A percentile compares a stretch with the other conserved stretches of the same genome.
phyloP scores from a whole-genome alignment of 768 basidiomycete species.

The Megacollybia marginata region DNA sequence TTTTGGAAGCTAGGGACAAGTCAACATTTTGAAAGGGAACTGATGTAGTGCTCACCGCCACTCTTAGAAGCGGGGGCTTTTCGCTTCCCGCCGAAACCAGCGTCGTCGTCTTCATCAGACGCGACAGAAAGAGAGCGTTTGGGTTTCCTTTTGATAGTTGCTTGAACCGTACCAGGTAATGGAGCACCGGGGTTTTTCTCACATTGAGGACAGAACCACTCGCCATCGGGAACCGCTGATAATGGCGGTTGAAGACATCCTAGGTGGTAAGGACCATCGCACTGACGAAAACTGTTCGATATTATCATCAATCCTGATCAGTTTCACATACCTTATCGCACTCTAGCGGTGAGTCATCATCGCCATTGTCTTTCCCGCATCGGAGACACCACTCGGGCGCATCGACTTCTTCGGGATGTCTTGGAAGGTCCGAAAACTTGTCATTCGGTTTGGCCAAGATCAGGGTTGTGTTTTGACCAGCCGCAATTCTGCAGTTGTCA shows the following conservation, averaged over 20 bases:
- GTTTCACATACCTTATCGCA: constrained; percentile 74
- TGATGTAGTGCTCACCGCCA: neutral
- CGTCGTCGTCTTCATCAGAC: neutral
- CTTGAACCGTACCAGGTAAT: neutral
- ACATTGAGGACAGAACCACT: constrained; percentile 54
- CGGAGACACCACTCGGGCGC: constrained; percentile 61
- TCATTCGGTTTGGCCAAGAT: constrained; percentile 75
- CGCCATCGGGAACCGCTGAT: constrained; percentile 49
- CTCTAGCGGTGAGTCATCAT: constrained; percentile 69
- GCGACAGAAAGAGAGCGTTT: neutral
- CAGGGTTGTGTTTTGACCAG: constrained; percentile 80
- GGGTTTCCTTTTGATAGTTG: neutral
- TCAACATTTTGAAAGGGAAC: constrained; percentile 5
- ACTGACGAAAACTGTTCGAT: constrained; percentile 27
- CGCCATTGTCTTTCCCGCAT: constrained; percentile 65
- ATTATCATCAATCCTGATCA: neutral
- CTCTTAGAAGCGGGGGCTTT: neutral
- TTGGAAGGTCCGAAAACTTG: constrained; percentile 67
- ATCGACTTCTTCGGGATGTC: constrained; percentile 71
- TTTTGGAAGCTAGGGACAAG: constrained; percentile 9
- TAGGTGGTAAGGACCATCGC: constrained; percentile 60
- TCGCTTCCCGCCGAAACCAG: neutral
- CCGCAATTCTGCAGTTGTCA: constrained; percentile 53
- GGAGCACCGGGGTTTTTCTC: neutral
- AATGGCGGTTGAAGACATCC: constrained; percentile 54